Evolutionary conservation across 1,284 basidiomycete genomes (phyloP).

Genomic region (Omphalotus olearius): DNA sequence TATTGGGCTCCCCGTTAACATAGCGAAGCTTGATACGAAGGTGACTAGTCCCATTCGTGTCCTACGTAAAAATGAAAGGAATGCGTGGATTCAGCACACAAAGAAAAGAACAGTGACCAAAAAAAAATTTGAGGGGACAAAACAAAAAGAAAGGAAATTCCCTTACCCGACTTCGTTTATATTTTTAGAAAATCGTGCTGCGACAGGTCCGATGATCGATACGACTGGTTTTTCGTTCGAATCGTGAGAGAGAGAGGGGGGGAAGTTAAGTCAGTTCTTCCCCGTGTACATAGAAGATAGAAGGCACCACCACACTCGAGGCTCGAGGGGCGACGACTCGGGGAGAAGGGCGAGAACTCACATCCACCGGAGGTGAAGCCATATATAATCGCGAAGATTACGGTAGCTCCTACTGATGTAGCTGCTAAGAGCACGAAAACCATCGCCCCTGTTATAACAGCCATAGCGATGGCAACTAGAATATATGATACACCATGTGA

Average conservation of each 20-base stretch:
- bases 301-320: not conserved
- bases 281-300: not conserved
- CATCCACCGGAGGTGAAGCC: conserved; percentile 26
- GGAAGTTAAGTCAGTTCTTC: too few species aligned
- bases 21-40: conserved; percentile 16
- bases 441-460: conserved; percentile 16
- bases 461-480: conserved; percentile 16
- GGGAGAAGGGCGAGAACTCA: conserved; percentile 1
- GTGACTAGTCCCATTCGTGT: conserved; percentile 18
- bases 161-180: conserved; percentile 20
- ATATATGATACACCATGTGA: not conserved
- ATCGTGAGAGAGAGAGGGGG: not conserved
- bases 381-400: conserved; percentile 24
- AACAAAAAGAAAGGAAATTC: not conserved
- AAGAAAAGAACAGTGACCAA: not conserved
- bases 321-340: not conserved
- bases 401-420: conserved; percentile 17
- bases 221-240: conserved; percentile 11
- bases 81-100: not conserved
- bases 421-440: conserved; percentile 24
- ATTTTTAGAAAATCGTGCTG: conserved; percentile 17
- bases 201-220: conserved; percentile 16
- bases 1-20: conserved; percentile 19
- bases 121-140: too few species aligned
- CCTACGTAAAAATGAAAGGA: conserved; percentile 1